phyloP scores from a whole-genome alignment of 2,329 filamentous ascomycete genomes.

The Epichloe uncinata region DNA sequence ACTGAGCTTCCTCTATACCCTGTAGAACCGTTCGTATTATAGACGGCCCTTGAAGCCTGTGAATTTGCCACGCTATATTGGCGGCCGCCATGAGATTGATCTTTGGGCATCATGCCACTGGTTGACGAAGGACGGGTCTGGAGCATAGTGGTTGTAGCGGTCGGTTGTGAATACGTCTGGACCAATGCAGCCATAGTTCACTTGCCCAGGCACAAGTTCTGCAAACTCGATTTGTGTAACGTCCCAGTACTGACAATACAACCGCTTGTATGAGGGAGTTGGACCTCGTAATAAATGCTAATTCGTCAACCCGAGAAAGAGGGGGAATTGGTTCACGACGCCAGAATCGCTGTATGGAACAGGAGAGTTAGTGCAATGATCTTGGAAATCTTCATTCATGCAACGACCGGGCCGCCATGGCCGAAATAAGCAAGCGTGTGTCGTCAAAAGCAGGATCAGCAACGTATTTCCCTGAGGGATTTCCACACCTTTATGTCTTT shows the following conservation, averaged over 20 bases:
- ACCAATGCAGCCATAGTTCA: conserved; percentile 71
- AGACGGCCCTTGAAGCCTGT: conserved; percentile 19
- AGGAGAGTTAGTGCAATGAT: neutral
- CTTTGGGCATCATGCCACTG: conserved; percentile 31
- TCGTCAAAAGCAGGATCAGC: neutral
- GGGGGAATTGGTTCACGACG: neutral
- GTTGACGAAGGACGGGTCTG: conserved; percentile 55
- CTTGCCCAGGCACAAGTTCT: neutral
- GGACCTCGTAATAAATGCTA: neutral
- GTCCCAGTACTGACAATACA: neutral
- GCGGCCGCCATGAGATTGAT: conserved; percentile 35
- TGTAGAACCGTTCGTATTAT: conserved; percentile 21
- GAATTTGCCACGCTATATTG: conserved; percentile 31
- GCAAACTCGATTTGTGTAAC: neutral
- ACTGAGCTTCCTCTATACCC: conserved; percentile 42
- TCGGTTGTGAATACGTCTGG: conserved; percentile 67
- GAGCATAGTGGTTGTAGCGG: conserved; percentile 60
- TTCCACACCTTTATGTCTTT: conserved; percentile 1
- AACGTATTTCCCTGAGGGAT: neutral
- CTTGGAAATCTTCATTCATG: neutral
- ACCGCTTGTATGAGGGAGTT: neutral
- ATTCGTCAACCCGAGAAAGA: neutral
- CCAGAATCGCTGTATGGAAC: neutral
- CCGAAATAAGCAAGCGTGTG: too few relatives aligned
- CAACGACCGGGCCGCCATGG: neutral